Evolutionary conservation across 2,329 filamentous ascomycete genomes (phyloP).

Genomic region (Trichophyton verrucosum): DNA sequence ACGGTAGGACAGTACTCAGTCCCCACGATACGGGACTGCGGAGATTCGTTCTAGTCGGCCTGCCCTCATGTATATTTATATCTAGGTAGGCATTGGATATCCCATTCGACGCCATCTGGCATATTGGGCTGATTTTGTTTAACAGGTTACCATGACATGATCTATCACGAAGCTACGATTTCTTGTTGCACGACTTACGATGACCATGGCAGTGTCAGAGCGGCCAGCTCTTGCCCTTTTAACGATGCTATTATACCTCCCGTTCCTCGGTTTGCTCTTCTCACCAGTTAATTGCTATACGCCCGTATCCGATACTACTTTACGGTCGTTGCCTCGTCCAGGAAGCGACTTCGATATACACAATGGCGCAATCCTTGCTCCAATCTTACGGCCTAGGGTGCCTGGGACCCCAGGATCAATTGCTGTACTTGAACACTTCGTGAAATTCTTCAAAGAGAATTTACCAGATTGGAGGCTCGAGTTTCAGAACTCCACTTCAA

Average conservation of each 20-base stretch:
- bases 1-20: background rate
- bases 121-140: background rate
- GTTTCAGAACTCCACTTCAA: slow-evolving; percentile 82
- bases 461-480: slow-evolving; percentile 69
- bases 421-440: slow-evolving; percentile 67
- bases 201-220: background rate
- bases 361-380: slow-evolving; percentile 62
- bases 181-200: background rate
- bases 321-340: slow-evolving; percentile 59
- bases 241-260: slow-evolving; percentile 4
- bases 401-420: slow-evolving; percentile 68
- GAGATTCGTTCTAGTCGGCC: background rate
- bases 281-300: slow-evolving; percentile 38
- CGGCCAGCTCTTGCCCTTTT: background rate
- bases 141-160: background rate
- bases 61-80: background rate
- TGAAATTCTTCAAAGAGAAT: slow-evolving; percentile 61
- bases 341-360: slow-evolving; percentile 67
- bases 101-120: background rate
- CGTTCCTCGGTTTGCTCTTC: slow-evolving; percentile 17
- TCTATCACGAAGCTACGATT: background rate
- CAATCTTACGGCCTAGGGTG: slow-evolving; percentile 77
- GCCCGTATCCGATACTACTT: slow-evolving; percentile 59
- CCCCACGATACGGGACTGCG: background rate
- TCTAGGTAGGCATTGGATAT: background rate